Evolutionary conservation across 805 yeast species (phyloP), one percentile per base, ranked within the genome.

Genomic region (Monosporozyma siamensis): DNA sequence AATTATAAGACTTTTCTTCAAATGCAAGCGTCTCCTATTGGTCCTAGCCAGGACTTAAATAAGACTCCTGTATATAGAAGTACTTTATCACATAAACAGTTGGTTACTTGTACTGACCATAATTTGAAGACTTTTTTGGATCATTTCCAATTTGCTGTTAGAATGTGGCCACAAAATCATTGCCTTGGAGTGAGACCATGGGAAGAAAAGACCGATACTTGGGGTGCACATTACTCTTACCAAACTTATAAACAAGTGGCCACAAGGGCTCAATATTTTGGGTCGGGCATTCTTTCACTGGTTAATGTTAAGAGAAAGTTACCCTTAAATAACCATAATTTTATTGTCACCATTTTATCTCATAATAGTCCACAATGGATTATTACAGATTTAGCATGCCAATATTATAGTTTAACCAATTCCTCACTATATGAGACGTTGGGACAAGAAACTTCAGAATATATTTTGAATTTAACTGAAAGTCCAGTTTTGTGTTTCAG

Each of bases 301-400:
- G 74, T 77, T 20, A 63, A 64, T 45, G 50, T 52, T 17, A 66
- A 59, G 39, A 63, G 68, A 32, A 39, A 52, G 42, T 57, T 49
- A 20, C 54, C 56, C 45, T 56, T 57, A n/a, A 46, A 52, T n/a
- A 34, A 48, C 0, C 56, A 61, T 21, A 59, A 65, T 30, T 80
- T 78, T 50, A 64, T 78, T 30, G 70, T 80, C 37, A 66, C 82
- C 1, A 52, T 81, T 15, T 74, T 75, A 56, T 71, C 82, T 20
- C 66, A 70, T 15, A 81, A 81, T 56, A 66, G 77, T 39, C 67
- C 73, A 7, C 85, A 82, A 60, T 83, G 92, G 92, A 68, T 71
- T 25, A 56, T 82, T 15, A 61, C 82, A 23, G 92, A 83, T 61
- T 59, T 82, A 52, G 88, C 87, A 0, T 76, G 83, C 52, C 71